A percentile compares a stretch with the other conserved stretches of the same genome.
phyloP scores from a whole-genome alignment of 31 red algal genomes.

The Odonthalia washingtoniensis region DNA sequence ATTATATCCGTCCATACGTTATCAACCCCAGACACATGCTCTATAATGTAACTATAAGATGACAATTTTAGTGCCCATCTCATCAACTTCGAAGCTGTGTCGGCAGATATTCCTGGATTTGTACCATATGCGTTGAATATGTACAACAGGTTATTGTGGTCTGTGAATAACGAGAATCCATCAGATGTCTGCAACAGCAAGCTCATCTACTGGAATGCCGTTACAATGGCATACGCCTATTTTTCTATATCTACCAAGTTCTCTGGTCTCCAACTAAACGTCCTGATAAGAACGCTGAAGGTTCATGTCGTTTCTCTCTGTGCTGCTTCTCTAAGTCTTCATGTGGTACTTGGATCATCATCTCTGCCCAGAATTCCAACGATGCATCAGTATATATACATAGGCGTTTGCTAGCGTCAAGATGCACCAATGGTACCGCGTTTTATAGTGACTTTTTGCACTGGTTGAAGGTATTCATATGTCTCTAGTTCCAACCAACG shows the following conservation, averaged over 20 bases:
- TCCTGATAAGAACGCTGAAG: constrained; percentile 18
- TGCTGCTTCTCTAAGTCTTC: not conserved
- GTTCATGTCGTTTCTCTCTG: constrained; percentile 6
- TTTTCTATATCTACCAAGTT: constrained; percentile 24
- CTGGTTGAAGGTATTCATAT: not conserved
- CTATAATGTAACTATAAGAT: not conserved
- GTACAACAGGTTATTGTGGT: too few relatives aligned
- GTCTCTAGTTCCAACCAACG: not conserved
- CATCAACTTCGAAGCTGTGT: not conserved
- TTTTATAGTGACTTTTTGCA: constrained; percentile 17
- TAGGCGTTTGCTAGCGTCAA: constrained; percentile 15
- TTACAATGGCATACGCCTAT: constrained; percentile 13
- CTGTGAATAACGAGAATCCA: too few relatives aligned
- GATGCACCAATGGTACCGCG: constrained; percentile 11
- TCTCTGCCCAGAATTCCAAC: not conserved
- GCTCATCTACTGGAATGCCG: not conserved
- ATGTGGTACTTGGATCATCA: constrained; percentile 21
- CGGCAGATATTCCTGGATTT: not conserved
- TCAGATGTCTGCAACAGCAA: not conserved
- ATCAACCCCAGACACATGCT: too few relatives aligned
- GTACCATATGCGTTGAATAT: constrained; percentile 14
- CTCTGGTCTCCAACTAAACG: not conserved
- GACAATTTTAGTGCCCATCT: not conserved
- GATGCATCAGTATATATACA: constrained; percentile 43
- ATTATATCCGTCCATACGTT: constrained; percentile 1